A percentile compares a stretch with the other conserved stretches of the same genome.
These are phyloP conservation scores for Suillus occidentalis DNA, from an alignment of 768 basidiomycete genomes.

Conservation along the genomic window DNA sequence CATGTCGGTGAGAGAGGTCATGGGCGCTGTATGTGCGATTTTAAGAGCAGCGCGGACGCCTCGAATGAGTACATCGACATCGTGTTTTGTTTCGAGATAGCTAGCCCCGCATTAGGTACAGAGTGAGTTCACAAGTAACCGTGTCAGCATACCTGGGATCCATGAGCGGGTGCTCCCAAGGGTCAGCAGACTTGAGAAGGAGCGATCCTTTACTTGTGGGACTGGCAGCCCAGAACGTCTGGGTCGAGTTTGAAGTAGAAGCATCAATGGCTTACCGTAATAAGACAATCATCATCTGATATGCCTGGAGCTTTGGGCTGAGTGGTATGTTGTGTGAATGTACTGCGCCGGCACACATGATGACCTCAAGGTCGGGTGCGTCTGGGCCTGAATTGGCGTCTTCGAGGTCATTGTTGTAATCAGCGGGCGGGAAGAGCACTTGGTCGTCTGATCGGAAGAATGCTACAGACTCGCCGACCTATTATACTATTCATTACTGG, in stretches of 20 bases:
- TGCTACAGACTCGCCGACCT: slow-evolving; percentile 30
- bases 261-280: slow-evolving; percentile 22
- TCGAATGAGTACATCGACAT: slow-evolving; percentile 40
- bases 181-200: slow-evolving; percentile 39
- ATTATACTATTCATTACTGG: slow-evolving; percentile 3
- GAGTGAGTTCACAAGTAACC: slow-evolving; percentile 17
- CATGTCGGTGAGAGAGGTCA: slow-evolving; percentile 37
- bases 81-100: slow-evolving; percentile 43
- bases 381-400: slow-evolving; percentile 30
- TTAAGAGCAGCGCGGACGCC: slow-evolving; percentile 39
- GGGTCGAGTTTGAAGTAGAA: background rate
- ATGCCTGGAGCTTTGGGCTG: slow-evolving; percentile 16
- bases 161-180: slow-evolving; percentile 42
- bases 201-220: slow-evolving; percentile 46
- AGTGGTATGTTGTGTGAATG: background rate
- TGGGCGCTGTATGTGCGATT: slow-evolving; percentile 39
- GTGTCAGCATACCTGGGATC: slow-evolving; percentile 40
- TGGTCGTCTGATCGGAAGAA: slow-evolving; percentile 35
- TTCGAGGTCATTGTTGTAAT: slow-evolving; percentile 28
- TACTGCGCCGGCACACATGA: slow-evolving; percentile 14
- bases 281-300: slow-evolving; percentile 18
- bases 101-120: slow-evolving; percentile 23
- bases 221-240: slow-evolving; percentile 21
- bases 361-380: slow-evolving; percentile 31
- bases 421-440: slow-evolving; percentile 29